Conservation (phyloP, 1,139 yeast genomes). For the Candida sojae region DNA sequence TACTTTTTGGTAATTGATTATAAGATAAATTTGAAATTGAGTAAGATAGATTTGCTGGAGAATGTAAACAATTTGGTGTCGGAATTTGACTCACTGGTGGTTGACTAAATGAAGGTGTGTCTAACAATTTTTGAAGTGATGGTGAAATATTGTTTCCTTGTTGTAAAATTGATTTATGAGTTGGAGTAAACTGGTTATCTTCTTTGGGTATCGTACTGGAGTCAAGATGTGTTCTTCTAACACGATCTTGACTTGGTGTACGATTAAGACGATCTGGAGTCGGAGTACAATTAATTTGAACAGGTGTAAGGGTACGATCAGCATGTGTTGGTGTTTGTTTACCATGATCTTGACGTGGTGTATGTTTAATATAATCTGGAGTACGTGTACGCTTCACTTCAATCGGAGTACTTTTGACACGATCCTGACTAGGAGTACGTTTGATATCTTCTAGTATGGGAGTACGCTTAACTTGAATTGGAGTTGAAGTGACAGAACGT, state of each 20-base stretch:
- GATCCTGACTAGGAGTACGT: background rate
- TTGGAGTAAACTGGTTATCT: background rate
- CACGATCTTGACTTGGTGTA: too few relatives aligned
- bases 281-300: too few relatives aligned
- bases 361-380: background rate
- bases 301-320: background rate
- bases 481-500: background rate
- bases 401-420: background rate
- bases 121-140: background rate
- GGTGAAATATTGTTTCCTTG: conserved; percentile 1
- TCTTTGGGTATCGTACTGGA: background rate
- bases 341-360: too few relatives aligned
- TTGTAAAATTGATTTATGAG: background rate
- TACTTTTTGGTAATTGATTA: conserved; percentile 5
- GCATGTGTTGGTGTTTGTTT: background rate
- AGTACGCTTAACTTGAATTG: background rate
- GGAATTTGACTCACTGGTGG: conserved; percentile 7
- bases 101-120: conserved; percentile 3
- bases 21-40: conserved; percentile 3
- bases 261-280: background rate
- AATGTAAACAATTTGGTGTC: conserved; percentile 1
- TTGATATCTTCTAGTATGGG: background rate
- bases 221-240: background rate
- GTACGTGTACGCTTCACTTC: background rate
- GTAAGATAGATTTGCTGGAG: conserved; percentile 1